A percentile compares a stretch with the other conserved stretches of the same genome.
phyloP scores from a whole-genome alignment of 495 filamentous ascomycete genomes.

The Podospora didyma region DNA sequence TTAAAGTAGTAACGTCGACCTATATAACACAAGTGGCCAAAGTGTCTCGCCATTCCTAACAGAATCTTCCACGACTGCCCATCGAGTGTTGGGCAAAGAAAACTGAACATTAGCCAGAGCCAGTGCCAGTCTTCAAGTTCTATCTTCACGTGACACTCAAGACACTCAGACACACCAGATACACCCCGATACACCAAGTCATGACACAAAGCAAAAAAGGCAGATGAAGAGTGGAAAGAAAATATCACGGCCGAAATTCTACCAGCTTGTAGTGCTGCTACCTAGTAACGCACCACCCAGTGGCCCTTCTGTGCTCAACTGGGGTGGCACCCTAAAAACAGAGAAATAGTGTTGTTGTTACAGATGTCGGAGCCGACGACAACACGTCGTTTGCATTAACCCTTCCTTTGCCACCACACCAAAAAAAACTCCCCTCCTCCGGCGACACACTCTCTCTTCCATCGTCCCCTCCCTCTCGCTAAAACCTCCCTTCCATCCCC shows the following conservation, averaged over 20 bases:
- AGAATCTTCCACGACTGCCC: no score
- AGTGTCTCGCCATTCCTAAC: no score
- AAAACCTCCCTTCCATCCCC: not conserved
- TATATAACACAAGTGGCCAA: no score
- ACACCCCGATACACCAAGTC: no score
- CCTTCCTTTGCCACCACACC: not conserved
- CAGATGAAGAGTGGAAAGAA: not conserved
- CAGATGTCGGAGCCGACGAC: conserved; percentile 7
- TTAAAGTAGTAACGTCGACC: no score
- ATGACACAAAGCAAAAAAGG: no score
- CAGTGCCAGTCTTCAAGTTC: no score
- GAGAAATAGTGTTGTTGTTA: conserved; percentile 9
- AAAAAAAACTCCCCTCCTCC: no score
- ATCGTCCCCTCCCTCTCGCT: not conserved
- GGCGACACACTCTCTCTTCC: not conserved
- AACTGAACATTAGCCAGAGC: no score
- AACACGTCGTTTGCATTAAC: not conserved
- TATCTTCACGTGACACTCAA: no score
- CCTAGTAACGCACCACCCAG: not conserved
- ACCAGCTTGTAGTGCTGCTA: conserved; percentile 6
- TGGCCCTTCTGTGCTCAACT: not conserved
- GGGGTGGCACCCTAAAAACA: not conserved
- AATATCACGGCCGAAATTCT: not conserved
- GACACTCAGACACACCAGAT: no score
- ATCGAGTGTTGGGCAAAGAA: no score